Conservation (phyloP, 257 asterid species). For the Linderniella brevidens region DNA sequence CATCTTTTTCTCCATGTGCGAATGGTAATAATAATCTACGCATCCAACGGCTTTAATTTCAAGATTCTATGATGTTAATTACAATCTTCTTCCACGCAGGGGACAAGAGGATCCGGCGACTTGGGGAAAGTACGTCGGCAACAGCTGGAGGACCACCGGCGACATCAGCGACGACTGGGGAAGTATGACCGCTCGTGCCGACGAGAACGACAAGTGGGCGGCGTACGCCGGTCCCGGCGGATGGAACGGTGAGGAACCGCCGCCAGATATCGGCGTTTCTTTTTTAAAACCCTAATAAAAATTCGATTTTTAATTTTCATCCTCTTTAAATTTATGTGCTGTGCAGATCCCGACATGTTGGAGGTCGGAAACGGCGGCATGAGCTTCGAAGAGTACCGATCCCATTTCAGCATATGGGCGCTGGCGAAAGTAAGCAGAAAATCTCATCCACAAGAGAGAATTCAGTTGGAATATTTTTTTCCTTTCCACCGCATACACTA, state of each 20-base stretch:
- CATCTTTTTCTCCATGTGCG: slow-evolving; percentile 80
- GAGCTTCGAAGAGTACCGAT: slow-evolving; percentile 52
- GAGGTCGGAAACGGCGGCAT: slow-evolving; percentile 98
- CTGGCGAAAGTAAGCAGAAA: slow-evolving; percentile 35
- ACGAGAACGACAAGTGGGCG: slow-evolving; percentile 77
- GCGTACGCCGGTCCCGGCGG: slow-evolving; percentile 81
- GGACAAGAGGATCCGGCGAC: slow-evolving; percentile 91
- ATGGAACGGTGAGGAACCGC: slow-evolving; percentile 59
- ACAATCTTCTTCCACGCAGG: slow-evolving; percentile 22
- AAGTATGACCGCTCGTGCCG: slow-evolving; percentile 80
- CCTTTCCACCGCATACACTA: not conserved
- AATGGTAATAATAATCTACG: slow-evolving; percentile 42
- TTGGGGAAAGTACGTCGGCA: slow-evolving; percentile 67
- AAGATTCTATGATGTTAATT: not conserved
- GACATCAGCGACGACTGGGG: slow-evolving; percentile 69
- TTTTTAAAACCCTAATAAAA: too few relatives aligned
- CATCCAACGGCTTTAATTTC: too few relatives aligned
- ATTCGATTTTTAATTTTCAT: not conserved
- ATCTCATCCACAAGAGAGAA: too few relatives aligned
- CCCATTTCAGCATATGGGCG: slow-evolving; percentile 98
- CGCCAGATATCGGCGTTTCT: not conserved
- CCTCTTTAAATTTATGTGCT: not conserved
- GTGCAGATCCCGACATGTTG: slow-evolving; percentile 88
- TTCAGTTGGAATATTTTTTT: too few relatives aligned
- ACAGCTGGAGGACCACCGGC: slow-evolving; percentile 97